These are phyloP conservation scores for Solanum piurae DNA, from an alignment of 257 asterid species.

Conservation along the genomic window DNA sequence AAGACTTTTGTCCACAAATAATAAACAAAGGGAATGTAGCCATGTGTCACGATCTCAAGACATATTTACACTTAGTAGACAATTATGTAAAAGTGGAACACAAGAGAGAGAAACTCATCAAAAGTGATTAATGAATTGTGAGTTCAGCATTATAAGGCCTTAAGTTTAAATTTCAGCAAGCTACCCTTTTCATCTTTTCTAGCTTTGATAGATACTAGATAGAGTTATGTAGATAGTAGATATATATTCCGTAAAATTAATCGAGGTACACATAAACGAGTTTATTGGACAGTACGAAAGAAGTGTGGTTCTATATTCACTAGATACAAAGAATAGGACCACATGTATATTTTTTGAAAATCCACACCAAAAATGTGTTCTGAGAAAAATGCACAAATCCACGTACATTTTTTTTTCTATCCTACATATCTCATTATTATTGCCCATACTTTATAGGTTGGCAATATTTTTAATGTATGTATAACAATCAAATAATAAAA, in stretches of 20 bases:
- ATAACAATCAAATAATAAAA: background rate
- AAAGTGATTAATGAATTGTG: background rate
- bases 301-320: background rate
- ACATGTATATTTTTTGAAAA: background rate
- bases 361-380: background rate
- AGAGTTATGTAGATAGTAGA: background rate
- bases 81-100: background rate
- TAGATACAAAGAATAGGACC: background rate
- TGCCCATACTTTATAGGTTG: background rate
- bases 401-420: background rate
- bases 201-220: rapidly evolving
- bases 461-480: background rate
- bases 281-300: background rate
- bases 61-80: background rate
- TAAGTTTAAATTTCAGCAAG: background rate
- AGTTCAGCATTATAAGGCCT: rapidly evolving
- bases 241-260: too few species aligned
- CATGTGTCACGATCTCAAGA: conserved; percentile 53
- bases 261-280: background rate
- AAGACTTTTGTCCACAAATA: conserved; percentile 25
- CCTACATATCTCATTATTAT: background rate
- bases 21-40: conserved; percentile 34
- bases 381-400: background rate
- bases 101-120: background rate
- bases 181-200: background rate